phyloP scores from a whole-genome alignment of 2,329 filamentous ascomycete genomes.

The Botryosphaeria dothidea region DNA sequence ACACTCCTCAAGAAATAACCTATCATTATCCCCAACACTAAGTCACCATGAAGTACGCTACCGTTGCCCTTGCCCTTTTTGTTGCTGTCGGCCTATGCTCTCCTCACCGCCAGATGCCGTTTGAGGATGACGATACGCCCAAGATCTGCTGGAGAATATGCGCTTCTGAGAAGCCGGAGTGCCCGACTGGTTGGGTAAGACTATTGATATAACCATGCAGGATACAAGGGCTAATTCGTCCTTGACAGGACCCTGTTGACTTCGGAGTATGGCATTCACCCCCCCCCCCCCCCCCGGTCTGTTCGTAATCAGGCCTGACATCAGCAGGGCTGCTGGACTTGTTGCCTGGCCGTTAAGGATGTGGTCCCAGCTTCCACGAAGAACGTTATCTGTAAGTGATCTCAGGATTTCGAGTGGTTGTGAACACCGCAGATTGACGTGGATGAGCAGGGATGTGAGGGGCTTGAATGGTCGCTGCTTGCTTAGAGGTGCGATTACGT shows the following conservation, averaged over 20 bases:
- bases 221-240: not conserved
- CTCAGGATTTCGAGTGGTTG: not conserved
- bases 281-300: no score
- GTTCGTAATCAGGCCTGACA: not conserved
- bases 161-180: not conserved
- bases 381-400: not conserved
- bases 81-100: not conserved
- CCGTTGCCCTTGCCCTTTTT: not conserved
- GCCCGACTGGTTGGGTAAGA: not conserved
- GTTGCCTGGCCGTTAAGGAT: not conserved
- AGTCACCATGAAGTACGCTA: not conserved
- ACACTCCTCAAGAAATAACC: not conserved
- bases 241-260: not conserved
- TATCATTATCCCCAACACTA: not conserved
- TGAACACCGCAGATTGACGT: no score
- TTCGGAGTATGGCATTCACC: not conserved
- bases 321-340: not conserved
- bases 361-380: not conserved
- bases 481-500: no score
- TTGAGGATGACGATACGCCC: not conserved
- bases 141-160: not conserved
- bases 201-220: no score
- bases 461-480: not conserved
- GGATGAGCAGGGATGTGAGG: not conserved
- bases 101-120: not conserved